Conservation (phyloP, 306 rosid species). For the Dalbergia cultrata region DNA sequence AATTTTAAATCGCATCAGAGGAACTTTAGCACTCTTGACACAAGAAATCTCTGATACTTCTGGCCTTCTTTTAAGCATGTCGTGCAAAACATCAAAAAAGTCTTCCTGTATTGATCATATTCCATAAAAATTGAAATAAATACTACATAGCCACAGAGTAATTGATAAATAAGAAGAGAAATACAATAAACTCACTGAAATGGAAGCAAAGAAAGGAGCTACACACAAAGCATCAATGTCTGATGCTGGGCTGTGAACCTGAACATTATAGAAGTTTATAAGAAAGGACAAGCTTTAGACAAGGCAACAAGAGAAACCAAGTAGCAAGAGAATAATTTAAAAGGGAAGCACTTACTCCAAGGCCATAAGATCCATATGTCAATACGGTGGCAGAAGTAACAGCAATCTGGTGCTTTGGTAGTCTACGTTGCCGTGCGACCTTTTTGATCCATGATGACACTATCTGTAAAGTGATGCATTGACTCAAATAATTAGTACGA, state of each 20-base stretch:
- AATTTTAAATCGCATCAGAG: constrained; percentile 58
- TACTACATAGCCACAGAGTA: constrained; percentile 5
- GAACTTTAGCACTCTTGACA: constrained; percentile 63
- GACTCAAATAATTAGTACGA: constrained; percentile 18
- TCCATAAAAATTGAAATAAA: constrained; percentile 22
- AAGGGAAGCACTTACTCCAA: constrained; percentile 52
- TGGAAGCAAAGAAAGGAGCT: constrained; percentile 58
- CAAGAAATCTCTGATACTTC: constrained; percentile 57
- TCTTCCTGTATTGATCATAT: constrained; percentile 53
- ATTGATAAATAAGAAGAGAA: constrained; percentile 27
- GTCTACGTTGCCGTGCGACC: constrained; percentile 48
- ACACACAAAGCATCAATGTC: constrained; percentile 65
- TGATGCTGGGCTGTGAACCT: constrained; percentile 59
- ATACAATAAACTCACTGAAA: constrained; percentile 49
- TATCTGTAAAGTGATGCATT: constrained; percentile 42
- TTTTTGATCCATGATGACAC: constrained; percentile 58
- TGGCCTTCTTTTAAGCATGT: constrained; percentile 53
- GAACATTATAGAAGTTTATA: constrained; percentile 32
- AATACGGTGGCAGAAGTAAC: constrained; percentile 52
- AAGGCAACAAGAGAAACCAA: constrained; percentile 2
- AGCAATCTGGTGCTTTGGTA: constrained; percentile 46
- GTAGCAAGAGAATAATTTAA: not conserved
- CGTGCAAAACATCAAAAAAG: constrained; percentile 52
- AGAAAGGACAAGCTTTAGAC: constrained; percentile 3
- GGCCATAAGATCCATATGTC: constrained; percentile 67